Conservation (phyloP, 371 early-diverging fungal species). For the Mucor irregularis region DNA sequence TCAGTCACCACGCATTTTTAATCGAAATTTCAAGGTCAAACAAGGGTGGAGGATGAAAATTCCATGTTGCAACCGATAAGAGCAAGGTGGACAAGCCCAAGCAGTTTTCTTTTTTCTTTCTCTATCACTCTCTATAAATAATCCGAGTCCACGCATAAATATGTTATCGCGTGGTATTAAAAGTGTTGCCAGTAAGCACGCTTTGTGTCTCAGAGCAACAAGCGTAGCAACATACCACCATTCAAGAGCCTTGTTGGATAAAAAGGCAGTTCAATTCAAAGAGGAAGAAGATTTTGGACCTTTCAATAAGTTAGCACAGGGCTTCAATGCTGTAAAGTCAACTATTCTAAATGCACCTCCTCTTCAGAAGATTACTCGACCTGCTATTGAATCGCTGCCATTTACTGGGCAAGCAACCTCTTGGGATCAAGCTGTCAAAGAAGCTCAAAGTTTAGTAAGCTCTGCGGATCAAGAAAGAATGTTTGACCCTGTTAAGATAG, state of each 20-base stretch:
- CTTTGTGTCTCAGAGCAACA: neutral
- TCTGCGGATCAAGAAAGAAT: conserved; percentile 40
- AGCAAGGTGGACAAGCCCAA: neutral
- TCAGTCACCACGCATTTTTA: no score
- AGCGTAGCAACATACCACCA: conserved; percentile 42
- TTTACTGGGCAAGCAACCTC: conserved; percentile 42
- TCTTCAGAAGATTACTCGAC: conserved; percentile 26
- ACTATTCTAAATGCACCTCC: conserved; percentile 32
- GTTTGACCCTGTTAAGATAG: conserved; percentile 61
- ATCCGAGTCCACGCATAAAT: neutral
- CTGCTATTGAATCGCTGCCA: conserved; percentile 28
- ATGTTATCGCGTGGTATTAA: conserved; percentile 18
- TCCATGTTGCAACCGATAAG: neutral
- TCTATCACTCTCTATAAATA: neutral
- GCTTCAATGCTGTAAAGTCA: conserved; percentile 30
- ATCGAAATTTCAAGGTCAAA: conserved; percentile 8
- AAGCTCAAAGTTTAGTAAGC: conserved; percentile 52
- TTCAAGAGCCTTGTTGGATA: conserved; percentile 71
- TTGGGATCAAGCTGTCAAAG: conserved; percentile 56
- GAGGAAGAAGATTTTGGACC: conserved; percentile 21
- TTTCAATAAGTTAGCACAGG: conserved; percentile 38
- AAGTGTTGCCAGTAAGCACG: neutral
- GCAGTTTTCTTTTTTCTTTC: conserved; percentile 9
- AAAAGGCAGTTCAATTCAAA: conserved; percentile 15
- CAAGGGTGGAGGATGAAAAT: conserved; percentile 5